Evolutionary conservation across 108 stramenopile genomes (phyloP), one percentile per base, ranked within the genome.

Genomic region (Skeletonema marinoi): DNA sequence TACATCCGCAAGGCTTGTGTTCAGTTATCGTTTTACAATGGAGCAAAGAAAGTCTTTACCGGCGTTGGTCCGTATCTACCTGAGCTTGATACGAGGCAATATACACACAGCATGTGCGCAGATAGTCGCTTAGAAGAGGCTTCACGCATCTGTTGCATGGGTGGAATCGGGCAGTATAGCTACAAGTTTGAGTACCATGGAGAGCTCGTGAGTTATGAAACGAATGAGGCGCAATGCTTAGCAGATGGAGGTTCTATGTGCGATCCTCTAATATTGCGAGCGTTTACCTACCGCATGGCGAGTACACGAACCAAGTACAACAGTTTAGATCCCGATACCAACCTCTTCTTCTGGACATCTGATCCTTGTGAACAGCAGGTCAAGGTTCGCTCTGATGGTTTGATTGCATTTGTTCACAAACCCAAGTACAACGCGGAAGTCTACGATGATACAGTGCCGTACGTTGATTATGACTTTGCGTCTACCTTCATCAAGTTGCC

Each of bases 1-100:
- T 83, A 73, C 63, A 44, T 74, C 32, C 62, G 68, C 4, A 61
- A 14, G 17, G 61, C 82, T 11, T 86, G 86, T 33, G 80, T 77
- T 12, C 50, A 84, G 7, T 63, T 80, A 31, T 35, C 75, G 19
- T 80, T 80, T 42, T 73, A 44, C 54, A 75, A 80, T 21, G 59
- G 66, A 31, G 70, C 65, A 11, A 72, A 41, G 38, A 65, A 46
- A 19, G 70, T 86, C 16, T 59, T 54, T 31, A 31, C 71, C 30
- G 77, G 77, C 29, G 25, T 6, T 6, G n/a, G 38, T 32, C 32
- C 38, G 14, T 56, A 33, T 8, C 39, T 68, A 60, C 44, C 25
- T 68, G 21, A 44, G 19, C 35, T 66, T 16, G 39, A 39, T 39
- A 39, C 66, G 39, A 35, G 39, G 35, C 42, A 66, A 30, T 39